Percentiles rank a stretch among this genome's conserved stretches.
phyloP scores from a whole-genome alignment of 116 monocot genomes.

The Dioscorea cayenensis region DNA sequence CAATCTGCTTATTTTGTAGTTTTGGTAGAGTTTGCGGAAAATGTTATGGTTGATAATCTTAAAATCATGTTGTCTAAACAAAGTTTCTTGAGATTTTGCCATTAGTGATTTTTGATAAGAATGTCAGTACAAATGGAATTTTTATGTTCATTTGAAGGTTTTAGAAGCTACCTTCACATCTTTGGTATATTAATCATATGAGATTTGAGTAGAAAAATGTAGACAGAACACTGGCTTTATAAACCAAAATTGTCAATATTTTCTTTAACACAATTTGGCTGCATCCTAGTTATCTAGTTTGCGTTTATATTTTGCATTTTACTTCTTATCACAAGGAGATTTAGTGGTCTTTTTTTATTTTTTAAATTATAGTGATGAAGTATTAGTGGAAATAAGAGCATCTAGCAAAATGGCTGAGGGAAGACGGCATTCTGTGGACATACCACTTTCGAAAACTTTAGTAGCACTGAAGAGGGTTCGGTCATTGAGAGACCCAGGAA shows the following conservation, averaged over 20 bases:
- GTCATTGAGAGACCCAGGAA: slow-evolving; percentile 80
- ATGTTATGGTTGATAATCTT: not conserved
- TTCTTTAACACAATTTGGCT: not conserved
- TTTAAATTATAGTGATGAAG: not conserved
- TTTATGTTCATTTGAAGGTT: too few species aligned
- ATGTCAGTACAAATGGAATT: too few species aligned
- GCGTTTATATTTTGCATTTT: not conserved
- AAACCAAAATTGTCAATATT: not conserved
- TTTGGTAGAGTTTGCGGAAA: not conserved
- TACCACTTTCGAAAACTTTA: slow-evolving; percentile 75
- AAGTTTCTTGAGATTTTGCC: not conserved
- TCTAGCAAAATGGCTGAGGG: slow-evolving; percentile 45
- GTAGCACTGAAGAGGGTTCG: slow-evolving; percentile 86
- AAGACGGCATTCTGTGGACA: slow-evolving; percentile 75
- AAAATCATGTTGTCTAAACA: not conserved
- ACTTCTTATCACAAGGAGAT: not conserved
- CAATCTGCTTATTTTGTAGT: not conserved
- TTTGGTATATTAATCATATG: too few species aligned
- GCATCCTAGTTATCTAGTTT: not conserved
- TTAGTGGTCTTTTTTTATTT: not conserved
- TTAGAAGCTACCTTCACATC: too few species aligned
- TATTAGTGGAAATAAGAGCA: not conserved
- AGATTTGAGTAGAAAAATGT: too few species aligned
- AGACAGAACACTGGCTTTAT: not conserved
- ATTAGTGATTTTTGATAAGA: too few species aligned